Evolutionary conservation across 1,284 basidiomycete genomes (phyloP).

Genomic region (Grifola frondosa): DNA sequence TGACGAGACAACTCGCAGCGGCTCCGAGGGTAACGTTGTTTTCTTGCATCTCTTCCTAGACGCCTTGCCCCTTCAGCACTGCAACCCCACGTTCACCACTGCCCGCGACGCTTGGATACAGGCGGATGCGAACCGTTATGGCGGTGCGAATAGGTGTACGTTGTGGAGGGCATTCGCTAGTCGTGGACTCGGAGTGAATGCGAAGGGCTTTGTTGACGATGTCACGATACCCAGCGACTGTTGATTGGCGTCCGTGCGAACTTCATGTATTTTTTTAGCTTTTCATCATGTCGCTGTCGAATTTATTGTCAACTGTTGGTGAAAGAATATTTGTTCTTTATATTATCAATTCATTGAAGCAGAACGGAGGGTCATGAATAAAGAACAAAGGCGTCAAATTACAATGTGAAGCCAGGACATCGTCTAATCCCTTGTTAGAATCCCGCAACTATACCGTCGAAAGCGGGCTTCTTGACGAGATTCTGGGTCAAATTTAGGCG

Average conservation of each 20-base stretch:
- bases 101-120: constrained; percentile 55
- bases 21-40: constrained; percentile 46
- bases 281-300: no score
- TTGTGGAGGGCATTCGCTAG: constrained; percentile 52
- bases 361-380: no score
- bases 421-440: no score
- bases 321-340: no score
- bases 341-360: no score
- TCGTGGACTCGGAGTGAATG: constrained; percentile 50
- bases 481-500: constrained; percentile 8
- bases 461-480: constrained; percentile 22
- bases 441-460: constrained; percentile 21
- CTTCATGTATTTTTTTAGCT: no score
- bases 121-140: constrained; percentile 50
- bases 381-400: no score
- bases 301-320: no score
- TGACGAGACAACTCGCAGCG: constrained; percentile 13
- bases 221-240: constrained; percentile 39
- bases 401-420: no score
- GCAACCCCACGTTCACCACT: constrained; percentile 46
- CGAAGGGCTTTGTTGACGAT: constrained; percentile 38
- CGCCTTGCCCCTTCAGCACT: constrained; percentile 48
- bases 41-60: constrained; percentile 51
- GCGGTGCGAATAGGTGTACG: constrained; percentile 46
- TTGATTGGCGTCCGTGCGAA: no score